These are phyloP conservation scores for Fusarium temperatum DNA, from an alignment of 2,329 filamentous ascomycete species.

Conservation along the genomic window DNA sequence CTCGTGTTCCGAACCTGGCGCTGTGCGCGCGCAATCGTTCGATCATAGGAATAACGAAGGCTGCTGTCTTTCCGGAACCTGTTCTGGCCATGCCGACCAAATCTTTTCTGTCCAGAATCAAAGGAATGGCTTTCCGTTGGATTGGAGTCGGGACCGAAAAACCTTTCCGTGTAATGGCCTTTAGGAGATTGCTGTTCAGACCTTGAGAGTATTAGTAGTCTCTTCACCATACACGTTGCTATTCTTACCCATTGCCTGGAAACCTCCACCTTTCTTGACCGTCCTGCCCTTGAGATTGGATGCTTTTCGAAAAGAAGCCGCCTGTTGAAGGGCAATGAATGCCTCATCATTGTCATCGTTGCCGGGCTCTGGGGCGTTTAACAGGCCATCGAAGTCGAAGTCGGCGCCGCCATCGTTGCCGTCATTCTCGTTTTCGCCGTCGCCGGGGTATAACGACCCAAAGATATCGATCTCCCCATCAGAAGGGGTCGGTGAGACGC, in stretches of 20 bases:
- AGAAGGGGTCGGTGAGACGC: conserved; percentile 82
- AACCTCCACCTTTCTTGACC: conserved; percentile 95
- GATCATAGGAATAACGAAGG: conserved; percentile 98
- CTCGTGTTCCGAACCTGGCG: conserved; percentile 84
- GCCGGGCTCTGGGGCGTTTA: conserved; percentile 59
- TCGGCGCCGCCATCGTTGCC: conserved; percentile 51
- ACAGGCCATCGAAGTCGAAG: conserved; percentile 68
- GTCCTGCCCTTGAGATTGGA: conserved; percentile 84
- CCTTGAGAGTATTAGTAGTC: conserved; percentile 54
- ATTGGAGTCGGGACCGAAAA: conserved; percentile 97
- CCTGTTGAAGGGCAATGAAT: conserved; percentile 89
- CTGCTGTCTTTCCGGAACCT: conserved; percentile 98
- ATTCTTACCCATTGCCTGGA: conserved; percentile 85
- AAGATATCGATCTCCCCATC: conserved; percentile 94
- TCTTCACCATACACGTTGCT: not conserved
- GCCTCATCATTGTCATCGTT: conserved; percentile 78
- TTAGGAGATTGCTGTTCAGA: conserved; percentile 82
- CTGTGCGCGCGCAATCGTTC: conserved; percentile 91
- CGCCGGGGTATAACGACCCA: conserved; percentile 74
- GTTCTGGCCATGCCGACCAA: conserved; percentile 99
- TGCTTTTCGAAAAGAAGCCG: conserved; percentile 86
- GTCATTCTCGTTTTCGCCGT: conserved; percentile 58
- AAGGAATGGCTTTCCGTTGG: conserved; percentile 93
- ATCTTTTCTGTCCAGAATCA: conserved; percentile 89
- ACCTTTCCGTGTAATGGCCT: conserved; percentile 91